A percentile compares a stretch with the other conserved stretches of the same genome.
These are phyloP conservation scores for Hebeloma cylindrosporum DNA, from an alignment of 768 basidiomycete species.

Conservation along the genomic window DNA sequence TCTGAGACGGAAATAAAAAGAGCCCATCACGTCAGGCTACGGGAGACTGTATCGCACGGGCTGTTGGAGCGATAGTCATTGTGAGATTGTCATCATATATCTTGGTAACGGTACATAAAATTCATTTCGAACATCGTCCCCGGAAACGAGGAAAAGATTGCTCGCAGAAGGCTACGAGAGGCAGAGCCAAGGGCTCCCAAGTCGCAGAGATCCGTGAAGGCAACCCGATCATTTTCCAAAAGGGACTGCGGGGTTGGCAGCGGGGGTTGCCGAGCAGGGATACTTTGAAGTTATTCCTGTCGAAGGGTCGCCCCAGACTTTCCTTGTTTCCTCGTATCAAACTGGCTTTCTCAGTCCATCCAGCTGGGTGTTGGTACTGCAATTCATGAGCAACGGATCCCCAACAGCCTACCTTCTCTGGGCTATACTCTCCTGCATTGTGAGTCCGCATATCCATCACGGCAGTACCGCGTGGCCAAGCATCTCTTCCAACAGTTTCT, in stretches of 20 bases:
- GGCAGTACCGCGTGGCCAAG: neutral
- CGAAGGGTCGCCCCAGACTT: conserved; percentile 8
- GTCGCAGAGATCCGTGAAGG: no score
- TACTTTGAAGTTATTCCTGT: conserved; percentile 10
- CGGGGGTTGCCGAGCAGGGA: conserved; percentile 11
- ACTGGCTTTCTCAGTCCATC: conserved; percentile 31
- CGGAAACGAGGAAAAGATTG: no score
- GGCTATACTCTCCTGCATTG: conserved; percentile 67
- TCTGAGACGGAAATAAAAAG: no score
- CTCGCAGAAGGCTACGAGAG: no score
- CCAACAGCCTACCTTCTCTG: conserved; percentile 75
- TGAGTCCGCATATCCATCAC: conserved; percentile 43
- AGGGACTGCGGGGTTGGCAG: conserved; percentile 5
- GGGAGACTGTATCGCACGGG: no score
- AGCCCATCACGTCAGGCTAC: no score
- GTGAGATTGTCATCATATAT: no score
- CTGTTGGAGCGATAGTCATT: no score
- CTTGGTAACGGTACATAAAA: no score
- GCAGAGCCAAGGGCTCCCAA: no score
- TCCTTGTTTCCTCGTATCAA: conserved; percentile 20
- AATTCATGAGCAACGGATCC: conserved; percentile 69
- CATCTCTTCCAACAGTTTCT: conserved; percentile 50
- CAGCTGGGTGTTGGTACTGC: conserved; percentile 15
- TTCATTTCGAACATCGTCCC: no score
- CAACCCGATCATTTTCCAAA: no score